Conservation (phyloP, 2,329 filamentous ascomycete genomes). For the Cercospora janseana region DNA sequence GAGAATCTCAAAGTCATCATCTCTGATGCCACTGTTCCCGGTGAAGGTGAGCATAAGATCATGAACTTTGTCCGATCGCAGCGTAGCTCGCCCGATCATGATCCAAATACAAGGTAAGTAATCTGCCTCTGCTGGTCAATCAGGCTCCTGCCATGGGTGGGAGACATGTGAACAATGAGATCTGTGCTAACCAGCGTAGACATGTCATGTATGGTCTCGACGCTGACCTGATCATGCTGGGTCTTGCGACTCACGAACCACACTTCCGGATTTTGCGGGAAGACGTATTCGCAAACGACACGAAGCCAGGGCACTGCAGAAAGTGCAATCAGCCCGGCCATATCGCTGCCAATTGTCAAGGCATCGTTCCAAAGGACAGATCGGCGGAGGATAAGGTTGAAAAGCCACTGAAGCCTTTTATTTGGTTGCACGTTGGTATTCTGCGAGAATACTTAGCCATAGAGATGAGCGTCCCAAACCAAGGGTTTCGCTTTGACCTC, state of each 20-base stretch:
- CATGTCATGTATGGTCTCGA: conserved; percentile 98
- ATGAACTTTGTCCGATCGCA: conserved; percentile 98
- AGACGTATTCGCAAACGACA: conserved; percentile 91
- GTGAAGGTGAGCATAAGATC: conserved; percentile 98
- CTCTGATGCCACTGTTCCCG: conserved; percentile 94
- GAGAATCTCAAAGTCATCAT: conserved; percentile 96
- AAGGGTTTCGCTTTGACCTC: conserved; percentile 86
- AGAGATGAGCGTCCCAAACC: conserved; percentile 77
- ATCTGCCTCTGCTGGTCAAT: no score
- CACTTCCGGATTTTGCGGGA: conserved; percentile 95
- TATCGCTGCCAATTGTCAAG: conserved; percentile 79
- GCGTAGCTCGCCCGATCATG: conserved; percentile 81
- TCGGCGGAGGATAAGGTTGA: conserved; percentile 66
- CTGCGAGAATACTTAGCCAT: conserved; percentile 89
- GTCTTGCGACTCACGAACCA: conserved; percentile 93
- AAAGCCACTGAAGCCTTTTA: conserved; percentile 87
- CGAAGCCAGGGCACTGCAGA: conserved; percentile 76
- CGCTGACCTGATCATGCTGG: conserved; percentile 98
- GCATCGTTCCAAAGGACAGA: conserved; percentile 67
- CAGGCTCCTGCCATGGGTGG: no score
- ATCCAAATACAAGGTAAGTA: conserved; percentile 72
- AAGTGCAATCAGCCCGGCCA: conserved; percentile 92
- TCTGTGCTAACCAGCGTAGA: conserved; percentile 46
- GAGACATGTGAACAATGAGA: no score
- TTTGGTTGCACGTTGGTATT: conserved; percentile 93